A percentile compares a stretch with the other conserved stretches of the same genome.
Conservation (phyloP, 805 yeast species). For the Sugiyamaella americana region DNA sequence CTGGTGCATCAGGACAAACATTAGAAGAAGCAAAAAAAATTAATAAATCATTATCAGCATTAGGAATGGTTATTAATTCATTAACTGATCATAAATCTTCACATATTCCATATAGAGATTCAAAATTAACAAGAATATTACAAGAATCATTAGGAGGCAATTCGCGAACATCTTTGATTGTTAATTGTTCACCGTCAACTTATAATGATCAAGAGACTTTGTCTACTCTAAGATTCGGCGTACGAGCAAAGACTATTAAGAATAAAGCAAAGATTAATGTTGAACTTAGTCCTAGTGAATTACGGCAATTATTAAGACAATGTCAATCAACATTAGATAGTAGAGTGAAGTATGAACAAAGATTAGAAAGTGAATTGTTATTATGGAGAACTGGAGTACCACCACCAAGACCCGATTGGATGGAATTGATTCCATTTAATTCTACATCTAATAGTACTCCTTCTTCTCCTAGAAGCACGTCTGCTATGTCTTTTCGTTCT, state of each 20-base stretch:
- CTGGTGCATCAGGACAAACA: constrained; percentile 70
- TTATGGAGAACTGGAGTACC: constrained; percentile 34
- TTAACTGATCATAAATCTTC: constrained; percentile 62
- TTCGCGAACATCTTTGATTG: constrained; percentile 64
- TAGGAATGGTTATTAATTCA: constrained; percentile 77
- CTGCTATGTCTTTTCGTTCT: constrained; percentile 3
- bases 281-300: constrained; percentile 47
- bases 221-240: constrained; percentile 68
- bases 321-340: constrained; percentile 31
- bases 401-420: constrained; percentile 27
- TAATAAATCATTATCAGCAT: constrained; percentile 66
- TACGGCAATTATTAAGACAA: constrained; percentile 35
- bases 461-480: neutral
- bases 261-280: constrained; percentile 61
- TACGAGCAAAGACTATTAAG: constrained; percentile 60
- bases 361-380: constrained; percentile 39
- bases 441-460: neutral
- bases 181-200: constrained; percentile 64
- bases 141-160: constrained; percentile 82
- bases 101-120: constrained; percentile 71
- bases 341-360: constrained; percentile 30
- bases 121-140: constrained; percentile 68
- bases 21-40: constrained; percentile 81
- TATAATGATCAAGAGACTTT: constrained; percentile 57
- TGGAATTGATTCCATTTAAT: neutral